These are phyloP conservation scores for Pilaira anomala DNA, from an alignment of 192 early-diverging fungal genomes.

Conservation along the genomic window DNA sequence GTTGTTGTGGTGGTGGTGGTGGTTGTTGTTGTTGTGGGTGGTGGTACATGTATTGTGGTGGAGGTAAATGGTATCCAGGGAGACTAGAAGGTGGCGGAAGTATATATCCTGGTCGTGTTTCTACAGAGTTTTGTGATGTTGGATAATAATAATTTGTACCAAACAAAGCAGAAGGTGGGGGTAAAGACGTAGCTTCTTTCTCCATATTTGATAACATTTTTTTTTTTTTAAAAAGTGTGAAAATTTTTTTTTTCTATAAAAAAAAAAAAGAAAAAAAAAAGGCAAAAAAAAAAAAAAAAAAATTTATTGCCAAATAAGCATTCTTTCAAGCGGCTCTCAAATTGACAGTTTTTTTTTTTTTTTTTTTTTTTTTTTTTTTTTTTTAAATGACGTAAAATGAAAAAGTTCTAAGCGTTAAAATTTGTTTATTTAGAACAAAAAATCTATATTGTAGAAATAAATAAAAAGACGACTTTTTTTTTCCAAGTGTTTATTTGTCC, in stretches of 20 bases:
- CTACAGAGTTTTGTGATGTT: not conserved
- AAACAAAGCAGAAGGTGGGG: constrained; percentile 19
- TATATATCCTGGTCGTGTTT: constrained; percentile 10
- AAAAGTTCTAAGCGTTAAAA: no score
- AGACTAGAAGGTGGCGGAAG: constrained; percentile 25
- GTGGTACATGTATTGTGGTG: constrained; percentile 6
- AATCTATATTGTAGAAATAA: no score
- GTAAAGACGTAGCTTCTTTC: constrained; percentile 7
- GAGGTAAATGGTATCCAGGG: constrained; percentile 22
- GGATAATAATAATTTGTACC: constrained; percentile 10
- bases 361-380: no score
- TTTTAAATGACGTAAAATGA: no score
- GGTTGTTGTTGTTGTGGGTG: not conserved
- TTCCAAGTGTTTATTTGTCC: no score
- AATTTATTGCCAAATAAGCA: not conserved
- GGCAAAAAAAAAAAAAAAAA: constrained; percentile 3
- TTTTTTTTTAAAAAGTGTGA: not conserved
- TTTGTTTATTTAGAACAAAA: no score
- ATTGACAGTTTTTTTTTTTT: no score
- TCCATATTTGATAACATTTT: constrained; percentile 7
- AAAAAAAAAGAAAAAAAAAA: not conserved
- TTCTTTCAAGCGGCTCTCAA: no score
- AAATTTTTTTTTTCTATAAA: not conserved
- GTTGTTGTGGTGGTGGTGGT: not conserved
- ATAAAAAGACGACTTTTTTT: no score